Base-by-base conservation (phyloP, 805 yeast species). In the Schizosaccharomyces japonicus region DNA sequence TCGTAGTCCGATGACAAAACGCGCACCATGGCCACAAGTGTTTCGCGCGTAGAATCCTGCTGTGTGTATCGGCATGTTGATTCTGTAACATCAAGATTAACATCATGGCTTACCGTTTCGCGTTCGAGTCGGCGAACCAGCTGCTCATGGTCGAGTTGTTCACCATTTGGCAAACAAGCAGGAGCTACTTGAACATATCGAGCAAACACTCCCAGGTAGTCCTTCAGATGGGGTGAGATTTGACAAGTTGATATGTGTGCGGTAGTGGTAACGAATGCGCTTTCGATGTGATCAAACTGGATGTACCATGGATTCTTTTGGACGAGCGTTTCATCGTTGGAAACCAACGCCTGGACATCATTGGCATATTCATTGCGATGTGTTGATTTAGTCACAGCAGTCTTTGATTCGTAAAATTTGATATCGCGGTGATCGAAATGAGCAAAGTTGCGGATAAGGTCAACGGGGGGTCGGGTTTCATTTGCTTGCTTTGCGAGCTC, bases 401-500 rank as follows among this genome's bases (percentile, higher is more conserved):
- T 71, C 8, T 66, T 62, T 0, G 94, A 77, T 26, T 71, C 55
- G 51, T 83, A 80, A 56, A 90, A 83, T 5, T 69, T 62, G 45
- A 90, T 82, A 44, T 70, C 71, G 0, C 78, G 65, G 0, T 90
- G 84, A 56, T 83, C 81, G 3, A 93, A 85, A 23, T 71, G 69
- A 2, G 72, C 71, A 60, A 83, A 84, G 25, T 67, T 57, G 2
- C 69, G 63, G 17, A 87, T 59, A 4, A 84, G 62, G 1, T 68
- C 68, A 8, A 71, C 69, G 0, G 96, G 95, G 51, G 90, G 79
- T 21, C 80, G 78, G n/a, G 56, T 63, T 57, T 82, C 80, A 59
- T 87, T 87, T 44, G 66, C 67, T 2, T 58, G 65, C 54, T 74
- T 76, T 0, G 95, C 95, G 0, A 57, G 51, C 25, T 75, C 67